These are phyloP conservation scores for Juncus inflexus DNA, from an alignment of 176 grass and related monocot genomes.

Conservation along the genomic window DNA sequence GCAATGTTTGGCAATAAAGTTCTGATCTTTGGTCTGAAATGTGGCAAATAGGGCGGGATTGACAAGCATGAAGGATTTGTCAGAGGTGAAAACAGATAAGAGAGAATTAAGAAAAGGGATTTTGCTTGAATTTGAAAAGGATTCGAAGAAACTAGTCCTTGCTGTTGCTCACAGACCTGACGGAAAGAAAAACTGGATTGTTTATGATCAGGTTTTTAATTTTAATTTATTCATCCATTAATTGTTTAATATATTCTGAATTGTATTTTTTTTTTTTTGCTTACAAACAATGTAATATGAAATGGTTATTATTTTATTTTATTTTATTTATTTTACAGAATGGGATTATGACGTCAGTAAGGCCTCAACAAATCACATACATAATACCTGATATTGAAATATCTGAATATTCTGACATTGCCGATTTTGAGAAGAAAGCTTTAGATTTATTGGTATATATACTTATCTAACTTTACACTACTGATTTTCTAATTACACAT, in stretches of 20 bases:
- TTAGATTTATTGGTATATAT: conserved; percentile 64
- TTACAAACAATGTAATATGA: too few relatives aligned
- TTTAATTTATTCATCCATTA: conserved; percentile 1
- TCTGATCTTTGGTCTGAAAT: neutral
- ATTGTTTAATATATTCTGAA: neutral
- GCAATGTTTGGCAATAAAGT: too few relatives aligned
- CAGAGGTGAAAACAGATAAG: conserved; percentile 54
- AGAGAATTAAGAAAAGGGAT: conserved; percentile 67
- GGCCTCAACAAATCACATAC: conserved; percentile 81
- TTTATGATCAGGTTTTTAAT: conserved; percentile 67
- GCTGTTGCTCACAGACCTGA: conserved; percentile 76
- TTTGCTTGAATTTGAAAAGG: conserved; percentile 90
- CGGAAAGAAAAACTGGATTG: conserved; percentile 94
- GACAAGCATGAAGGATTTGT: conserved; percentile 54
- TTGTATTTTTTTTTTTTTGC: neutral
- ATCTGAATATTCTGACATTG: conserved; percentile 63
- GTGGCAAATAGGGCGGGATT: conserved; percentile 53
- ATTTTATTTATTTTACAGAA: conserved; percentile 54
- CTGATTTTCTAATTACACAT: neutral
- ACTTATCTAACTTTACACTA: neutral
- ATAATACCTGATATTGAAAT: conserved; percentile 72
- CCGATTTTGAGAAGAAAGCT: conserved; percentile 73
- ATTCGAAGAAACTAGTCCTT: conserved; percentile 69
- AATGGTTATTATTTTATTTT: conserved; percentile 9
- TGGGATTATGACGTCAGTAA: conserved; percentile 73